These are phyloP conservation scores for Colletotrichum ledebouriae DNA, from an alignment of 2,329 filamentous ascomycete genomes.

Conservation along the genomic window DNA sequence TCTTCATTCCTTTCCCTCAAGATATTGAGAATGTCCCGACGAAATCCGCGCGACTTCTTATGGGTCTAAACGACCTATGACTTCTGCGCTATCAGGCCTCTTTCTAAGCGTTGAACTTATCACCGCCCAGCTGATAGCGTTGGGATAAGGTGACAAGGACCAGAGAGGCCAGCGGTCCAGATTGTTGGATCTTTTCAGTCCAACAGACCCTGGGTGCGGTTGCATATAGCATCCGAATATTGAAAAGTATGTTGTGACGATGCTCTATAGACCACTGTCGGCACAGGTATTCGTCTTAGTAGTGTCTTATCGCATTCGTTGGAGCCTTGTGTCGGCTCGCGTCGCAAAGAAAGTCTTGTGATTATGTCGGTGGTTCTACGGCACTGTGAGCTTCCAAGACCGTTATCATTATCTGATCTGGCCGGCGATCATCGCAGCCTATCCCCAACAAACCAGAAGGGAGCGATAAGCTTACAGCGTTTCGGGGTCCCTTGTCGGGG, in stretches of 20 bases:
- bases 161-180: not conserved
- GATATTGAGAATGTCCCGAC: not conserved
- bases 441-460: conserved; percentile 17
- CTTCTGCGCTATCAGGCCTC: not conserved
- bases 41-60: conserved; percentile 10
- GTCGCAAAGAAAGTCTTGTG: conserved; percentile 12
- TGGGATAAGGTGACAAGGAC: conserved; percentile 33
- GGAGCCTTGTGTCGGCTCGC: not conserved
- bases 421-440: not conserved
- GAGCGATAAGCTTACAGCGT: conserved; percentile 36
- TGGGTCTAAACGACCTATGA: not conserved
- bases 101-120: conserved; percentile 15
- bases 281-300: not conserved
- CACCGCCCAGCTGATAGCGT: not conserved
- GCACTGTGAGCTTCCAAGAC: conserved; percentile 29
- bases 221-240: too few species aligned
- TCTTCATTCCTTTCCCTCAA: not conserved
- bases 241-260: not conserved
- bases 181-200: not conserved
- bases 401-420: conserved; percentile 26
- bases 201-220: not conserved
- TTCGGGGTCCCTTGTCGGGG: conserved; percentile 23
- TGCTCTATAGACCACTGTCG: not conserved
- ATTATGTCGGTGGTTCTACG: conserved; percentile 5
- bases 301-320: conserved; percentile 19